Evolutionary conservation across 768 basidiomycete genomes (phyloP).

Genomic region (Melanogaster broomeanus): DNA sequence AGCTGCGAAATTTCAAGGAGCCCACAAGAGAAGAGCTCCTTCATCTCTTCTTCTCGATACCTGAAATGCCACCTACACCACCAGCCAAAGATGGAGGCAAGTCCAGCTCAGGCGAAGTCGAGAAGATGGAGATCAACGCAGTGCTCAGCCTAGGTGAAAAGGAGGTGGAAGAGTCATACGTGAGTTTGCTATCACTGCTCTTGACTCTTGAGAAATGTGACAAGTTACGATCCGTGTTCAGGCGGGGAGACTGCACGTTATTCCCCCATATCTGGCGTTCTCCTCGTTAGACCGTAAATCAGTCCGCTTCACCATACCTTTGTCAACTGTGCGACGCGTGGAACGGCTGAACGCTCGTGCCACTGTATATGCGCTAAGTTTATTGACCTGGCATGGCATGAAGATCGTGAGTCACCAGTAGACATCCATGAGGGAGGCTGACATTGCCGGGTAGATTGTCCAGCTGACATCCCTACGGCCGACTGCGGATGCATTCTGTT

Average conservation of each 20-base stretch:
- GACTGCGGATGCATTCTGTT: conserved; percentile 92
- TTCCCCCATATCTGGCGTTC: conserved; percentile 90
- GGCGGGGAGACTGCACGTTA: conserved; percentile 89
- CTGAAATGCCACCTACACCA: conserved; percentile 38
- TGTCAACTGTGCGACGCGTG: conserved; percentile 90
- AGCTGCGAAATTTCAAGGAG: conserved; percentile 90
- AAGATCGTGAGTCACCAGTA: conserved; percentile 66
- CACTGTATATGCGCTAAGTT: conserved; percentile 93
- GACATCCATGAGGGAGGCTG: conserved; percentile 2
- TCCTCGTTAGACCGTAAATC: conserved; percentile 90
- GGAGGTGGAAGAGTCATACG: conserved; percentile 90
- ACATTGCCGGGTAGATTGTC: conserved; percentile 57
- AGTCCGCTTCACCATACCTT: conserved; percentile 86
- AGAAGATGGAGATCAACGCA: conserved; percentile 87
- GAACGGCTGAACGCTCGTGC: conserved; percentile 92
- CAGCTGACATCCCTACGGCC: conserved; percentile 93
- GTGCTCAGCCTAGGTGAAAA: conserved; percentile 78
- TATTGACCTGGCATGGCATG: conserved; percentile 92
- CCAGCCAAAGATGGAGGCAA: conserved; percentile 22
- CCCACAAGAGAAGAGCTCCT: conserved; percentile 86
- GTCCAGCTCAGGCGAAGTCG: conserved; percentile 41
- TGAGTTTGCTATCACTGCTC: conserved; percentile 45
- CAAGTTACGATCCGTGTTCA: conserved; percentile 30
- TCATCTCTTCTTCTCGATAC: conserved; percentile 85
- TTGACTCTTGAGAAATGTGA: neutral